These are phyloP conservation scores for Akebia trifoliata DNA, from an alignment of 164 flowering plant genomes.

Conservation along the genomic window DNA sequence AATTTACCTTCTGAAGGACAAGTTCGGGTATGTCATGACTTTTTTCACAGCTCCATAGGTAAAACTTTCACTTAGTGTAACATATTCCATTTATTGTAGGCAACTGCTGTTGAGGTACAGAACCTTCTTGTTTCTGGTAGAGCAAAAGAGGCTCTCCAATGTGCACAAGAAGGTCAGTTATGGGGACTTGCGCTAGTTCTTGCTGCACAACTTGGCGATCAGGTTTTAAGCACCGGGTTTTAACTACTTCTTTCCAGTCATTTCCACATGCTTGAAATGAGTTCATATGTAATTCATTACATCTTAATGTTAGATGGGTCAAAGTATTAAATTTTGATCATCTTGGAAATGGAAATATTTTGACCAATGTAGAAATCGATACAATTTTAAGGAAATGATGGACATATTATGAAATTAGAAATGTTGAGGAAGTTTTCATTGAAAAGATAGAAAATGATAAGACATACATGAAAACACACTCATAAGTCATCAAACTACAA, in stretches of 20 bases:
- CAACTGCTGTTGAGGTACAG: constrained; percentile 87
- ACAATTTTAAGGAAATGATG: too few species aligned
- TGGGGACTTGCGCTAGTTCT: constrained; percentile 96
- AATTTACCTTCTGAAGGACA: constrained; percentile 78
- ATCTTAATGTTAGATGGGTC: too few species aligned
- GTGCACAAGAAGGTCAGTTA: constrained; percentile 91
- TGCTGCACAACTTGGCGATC: constrained; percentile 87
- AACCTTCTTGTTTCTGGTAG: constrained; percentile 90
- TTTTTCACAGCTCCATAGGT: background rate
- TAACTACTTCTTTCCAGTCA: background rate
- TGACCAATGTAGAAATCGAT: too few species aligned
- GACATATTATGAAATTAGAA: too few species aligned
- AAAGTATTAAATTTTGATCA: too few species aligned
- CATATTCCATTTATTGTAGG: constrained; percentile 34
- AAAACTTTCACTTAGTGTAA: constrained; percentile 7
- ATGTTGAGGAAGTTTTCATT: too few species aligned
- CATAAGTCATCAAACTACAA: too few species aligned
- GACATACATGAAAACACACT: too few species aligned
- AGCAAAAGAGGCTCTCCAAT: constrained; percentile 76
- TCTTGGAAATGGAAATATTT: too few species aligned
- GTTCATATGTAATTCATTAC: background rate
- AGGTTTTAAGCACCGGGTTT: constrained; percentile 40
- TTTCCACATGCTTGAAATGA: constrained; percentile 1
- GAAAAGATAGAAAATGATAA: too few species aligned
- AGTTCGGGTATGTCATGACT: constrained; percentile 41